Conservation (phyloP, 73 alveolate species). For the Tetrahymena thermophila region DNA sequence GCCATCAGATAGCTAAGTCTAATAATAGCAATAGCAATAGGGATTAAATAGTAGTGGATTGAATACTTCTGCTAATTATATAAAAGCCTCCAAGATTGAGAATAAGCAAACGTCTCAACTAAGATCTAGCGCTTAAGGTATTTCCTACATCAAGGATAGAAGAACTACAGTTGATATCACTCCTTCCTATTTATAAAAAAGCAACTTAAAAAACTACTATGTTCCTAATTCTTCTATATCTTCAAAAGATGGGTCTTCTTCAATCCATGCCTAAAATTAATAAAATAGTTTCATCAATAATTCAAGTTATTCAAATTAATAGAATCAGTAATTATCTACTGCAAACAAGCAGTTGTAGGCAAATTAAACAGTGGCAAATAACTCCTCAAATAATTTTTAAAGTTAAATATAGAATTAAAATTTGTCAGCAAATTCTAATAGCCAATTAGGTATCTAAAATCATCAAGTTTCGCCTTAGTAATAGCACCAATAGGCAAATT, state of each 20-base stretch:
- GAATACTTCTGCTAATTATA: neutral
- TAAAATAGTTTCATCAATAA: neutral
- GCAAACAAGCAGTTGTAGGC: neutral
- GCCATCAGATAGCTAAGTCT: neutral
- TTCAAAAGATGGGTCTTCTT: neutral
- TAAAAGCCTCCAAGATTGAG: neutral
- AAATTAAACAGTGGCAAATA: neutral
- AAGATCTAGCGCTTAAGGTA: neutral
- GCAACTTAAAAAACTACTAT: neutral
- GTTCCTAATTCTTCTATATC: neutral
- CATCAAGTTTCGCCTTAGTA: neutral
- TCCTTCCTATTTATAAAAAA: neutral
- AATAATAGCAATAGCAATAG: neutral
- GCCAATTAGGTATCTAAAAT: neutral
- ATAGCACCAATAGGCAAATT: neutral
- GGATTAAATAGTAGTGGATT: neutral
- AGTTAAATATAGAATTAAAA: too few species aligned
- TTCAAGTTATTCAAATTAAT: neutral
- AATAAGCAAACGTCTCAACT: neutral
- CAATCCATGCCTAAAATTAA: neutral
- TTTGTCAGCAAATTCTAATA: neutral
- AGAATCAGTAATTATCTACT: neutral
- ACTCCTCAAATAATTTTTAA: neutral
- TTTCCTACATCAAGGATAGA: neutral
- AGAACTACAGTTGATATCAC: neutral